A percentile compares a stretch with the other conserved stretches of the same genome.
phyloP scores from a whole-genome alignment of 2,329 filamentous ascomycete genomes.

The Fusarium nurragi region DNA sequence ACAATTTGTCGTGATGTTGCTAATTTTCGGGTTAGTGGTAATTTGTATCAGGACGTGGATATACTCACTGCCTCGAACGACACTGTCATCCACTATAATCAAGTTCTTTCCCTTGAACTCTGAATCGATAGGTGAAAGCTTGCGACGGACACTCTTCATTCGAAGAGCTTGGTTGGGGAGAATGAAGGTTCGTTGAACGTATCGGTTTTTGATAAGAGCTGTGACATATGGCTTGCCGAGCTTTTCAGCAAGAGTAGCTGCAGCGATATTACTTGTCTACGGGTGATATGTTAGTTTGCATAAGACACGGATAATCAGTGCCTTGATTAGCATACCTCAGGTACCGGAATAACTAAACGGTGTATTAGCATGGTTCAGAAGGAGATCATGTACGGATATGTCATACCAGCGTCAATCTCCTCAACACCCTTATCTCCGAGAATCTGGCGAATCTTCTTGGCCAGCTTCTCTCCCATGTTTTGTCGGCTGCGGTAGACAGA shows the following conservation, averaged over 20 bases:
- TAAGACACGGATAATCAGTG: neutral
- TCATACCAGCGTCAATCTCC: constrained; percentile 74
- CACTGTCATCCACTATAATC: constrained; percentile 86
- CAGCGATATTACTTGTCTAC: constrained; percentile 82
- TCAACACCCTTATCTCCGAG: constrained; percentile 75
- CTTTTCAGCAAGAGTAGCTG: constrained; percentile 77
- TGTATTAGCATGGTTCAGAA: constrained; percentile 10
- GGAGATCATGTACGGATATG: neutral
- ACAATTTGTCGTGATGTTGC: constrained; percentile 73
- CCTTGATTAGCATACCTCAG: constrained; percentile 46
- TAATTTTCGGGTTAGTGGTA: constrained; percentile 4
- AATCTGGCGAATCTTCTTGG: constrained; percentile 73
- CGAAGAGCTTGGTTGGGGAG: constrained; percentile 77
- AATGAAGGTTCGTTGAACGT: constrained; percentile 89
- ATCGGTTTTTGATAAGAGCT: constrained; percentile 89
- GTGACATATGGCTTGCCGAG: constrained; percentile 81
- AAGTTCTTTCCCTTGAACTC: constrained; percentile 87
- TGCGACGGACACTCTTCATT: constrained; percentile 87
- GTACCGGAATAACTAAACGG: constrained; percentile 60
- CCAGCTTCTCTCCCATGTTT: constrained; percentile 86
- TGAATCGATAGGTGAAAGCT: constrained; percentile 85
- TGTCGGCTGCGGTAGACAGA: constrained; percentile 85
- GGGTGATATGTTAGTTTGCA: neutral
- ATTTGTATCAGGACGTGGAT: neutral
- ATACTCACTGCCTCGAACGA: constrained; percentile 72